Evolutionary conservation across 768 basidiomycete genomes (phyloP), one percentile per base, ranked within the genome.

Genomic region (Amylocystis lapponica): DNA sequence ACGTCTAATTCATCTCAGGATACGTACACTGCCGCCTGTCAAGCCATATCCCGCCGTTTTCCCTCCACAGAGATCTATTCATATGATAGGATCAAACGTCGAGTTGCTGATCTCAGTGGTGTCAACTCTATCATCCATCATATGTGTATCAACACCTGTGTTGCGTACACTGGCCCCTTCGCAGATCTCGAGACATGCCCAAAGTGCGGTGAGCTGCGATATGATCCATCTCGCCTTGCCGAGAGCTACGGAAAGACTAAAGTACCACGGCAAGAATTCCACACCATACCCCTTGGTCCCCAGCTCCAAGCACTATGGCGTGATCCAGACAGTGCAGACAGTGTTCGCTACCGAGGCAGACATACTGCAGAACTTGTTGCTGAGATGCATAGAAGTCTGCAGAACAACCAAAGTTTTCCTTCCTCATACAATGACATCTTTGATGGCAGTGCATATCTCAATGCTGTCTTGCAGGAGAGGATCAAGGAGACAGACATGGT

Each of bases 131-230:
- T 74, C 3, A 4, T 35, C 0, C 42, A 63, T 6, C 60, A 74
- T 41, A 75, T 75, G 68, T 76, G 72, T 36, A 49, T 60, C 0
- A 62, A 70, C 11, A 58, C 61, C 0, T 75, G 73, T 47, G 26
- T 60, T 17, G 65, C 63, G 1, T 75, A 58, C 40, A 69, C 65
- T 0, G 67, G 71, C 0, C 67, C 66, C 0, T 68, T 58, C 13
- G 29, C 39, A 3, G 19, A 58, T 2, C 43, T 63, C 0, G 54
- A 66, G 0, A 4, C n/a, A 0, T 75, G 72, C 41, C 47, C 51
- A n/a, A n/a, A n/a, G n/a, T n/a, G n/a, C n/a, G n/a, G 0, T 14
- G 47, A 32, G 10, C 17, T 31, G 17, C 29, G 41, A 17, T 21
- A 21, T 21, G 17, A 0, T 73, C 70, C 45, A n/a, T n/a, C n/a